phyloP scores from a whole-genome alignment of 2,329 filamentous ascomycete species.

The Botrytis fabae region DNA sequence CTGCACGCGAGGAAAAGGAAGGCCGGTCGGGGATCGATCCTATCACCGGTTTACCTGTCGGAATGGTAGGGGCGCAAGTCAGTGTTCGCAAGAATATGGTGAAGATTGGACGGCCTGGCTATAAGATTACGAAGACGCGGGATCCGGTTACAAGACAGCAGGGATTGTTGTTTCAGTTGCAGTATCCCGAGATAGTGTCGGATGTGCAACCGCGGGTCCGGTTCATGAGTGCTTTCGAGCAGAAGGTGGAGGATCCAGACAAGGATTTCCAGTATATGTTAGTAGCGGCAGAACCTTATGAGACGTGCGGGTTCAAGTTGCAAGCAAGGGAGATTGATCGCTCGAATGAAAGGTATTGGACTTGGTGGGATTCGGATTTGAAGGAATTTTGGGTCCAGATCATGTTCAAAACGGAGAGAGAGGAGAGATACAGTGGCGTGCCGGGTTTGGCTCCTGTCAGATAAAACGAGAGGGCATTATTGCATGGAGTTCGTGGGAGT shows the following conservation, averaged over 20 bases:
- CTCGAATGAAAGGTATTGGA: conserved; percentile 84
- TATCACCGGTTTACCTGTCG: conserved; percentile 68
- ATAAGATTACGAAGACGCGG: conserved; percentile 95
- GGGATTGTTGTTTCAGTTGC: conserved; percentile 91
- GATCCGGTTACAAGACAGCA: conserved; percentile 87
- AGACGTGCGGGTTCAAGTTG: conserved; percentile 95
- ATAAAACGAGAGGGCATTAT: conserved; percentile 25
- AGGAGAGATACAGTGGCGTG: conserved; percentile 77
- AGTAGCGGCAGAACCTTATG: conserved; percentile 94
- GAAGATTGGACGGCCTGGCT: conserved; percentile 94
- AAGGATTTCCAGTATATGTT: conserved; percentile 93
- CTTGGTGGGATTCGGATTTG: conserved; percentile 91
- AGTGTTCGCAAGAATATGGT: conserved; percentile 76
- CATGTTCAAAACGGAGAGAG: conserved; percentile 97
- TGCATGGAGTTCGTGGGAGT: conserved; percentile 17
- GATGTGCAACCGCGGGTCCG: conserved; percentile 79
- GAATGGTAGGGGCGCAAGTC: conserved; percentile 66
- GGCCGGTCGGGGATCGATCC: conserved; percentile 67
- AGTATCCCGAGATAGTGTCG: conserved; percentile 85
- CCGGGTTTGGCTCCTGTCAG: conserved; percentile 53
- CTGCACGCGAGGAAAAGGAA: conserved; percentile 92
- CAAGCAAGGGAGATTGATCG: conserved; percentile 92
- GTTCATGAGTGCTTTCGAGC: conserved; percentile 97
- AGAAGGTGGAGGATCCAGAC: conserved; percentile 92
- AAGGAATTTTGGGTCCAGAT: conserved; percentile 98